Conservation (phyloP, 140 eudicot genomes). For the Oenanthe javanica region DNA sequence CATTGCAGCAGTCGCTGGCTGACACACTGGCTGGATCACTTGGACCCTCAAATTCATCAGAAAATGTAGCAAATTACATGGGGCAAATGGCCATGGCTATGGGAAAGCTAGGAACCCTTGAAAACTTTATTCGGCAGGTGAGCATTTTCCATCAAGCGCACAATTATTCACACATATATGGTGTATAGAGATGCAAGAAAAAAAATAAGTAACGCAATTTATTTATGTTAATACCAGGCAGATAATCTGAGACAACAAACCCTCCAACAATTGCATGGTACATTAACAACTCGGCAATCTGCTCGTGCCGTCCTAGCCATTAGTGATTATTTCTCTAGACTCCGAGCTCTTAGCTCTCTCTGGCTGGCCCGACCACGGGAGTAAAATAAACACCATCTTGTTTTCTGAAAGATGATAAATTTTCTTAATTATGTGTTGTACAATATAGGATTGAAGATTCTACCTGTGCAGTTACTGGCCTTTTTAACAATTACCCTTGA, state of each 20-base stretch:
- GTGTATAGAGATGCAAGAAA: neutral
- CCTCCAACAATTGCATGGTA: constrained; percentile 49
- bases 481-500: neutral
- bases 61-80: constrained; percentile 69
- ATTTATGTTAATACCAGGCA: constrained; percentile 31
- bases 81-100: constrained; percentile 87
- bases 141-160: neutral
- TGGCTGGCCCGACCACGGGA: constrained; percentile 63
- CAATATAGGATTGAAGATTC: constrained; percentile 9
- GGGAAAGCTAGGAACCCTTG: constrained; percentile 68
- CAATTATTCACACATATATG: neutral
- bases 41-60: constrained; percentile 42
- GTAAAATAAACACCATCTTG: constrained; percentile 1
- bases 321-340: constrained; percentile 47
- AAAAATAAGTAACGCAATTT: neutral
- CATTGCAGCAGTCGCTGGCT: constrained; percentile 46
- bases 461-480: constrained; percentile 7
- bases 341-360: constrained; percentile 53
- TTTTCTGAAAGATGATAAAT: neutral
- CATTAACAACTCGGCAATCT: constrained; percentile 50
- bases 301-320: constrained; percentile 55
- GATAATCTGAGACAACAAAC: constrained; percentile 55
- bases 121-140: constrained; percentile 67
- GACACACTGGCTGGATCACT: constrained; percentile 60
- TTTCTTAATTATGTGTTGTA: neutral